Conservation (phyloP, 164 flowering plant genomes). For the Vitis amurensis region DNA sequence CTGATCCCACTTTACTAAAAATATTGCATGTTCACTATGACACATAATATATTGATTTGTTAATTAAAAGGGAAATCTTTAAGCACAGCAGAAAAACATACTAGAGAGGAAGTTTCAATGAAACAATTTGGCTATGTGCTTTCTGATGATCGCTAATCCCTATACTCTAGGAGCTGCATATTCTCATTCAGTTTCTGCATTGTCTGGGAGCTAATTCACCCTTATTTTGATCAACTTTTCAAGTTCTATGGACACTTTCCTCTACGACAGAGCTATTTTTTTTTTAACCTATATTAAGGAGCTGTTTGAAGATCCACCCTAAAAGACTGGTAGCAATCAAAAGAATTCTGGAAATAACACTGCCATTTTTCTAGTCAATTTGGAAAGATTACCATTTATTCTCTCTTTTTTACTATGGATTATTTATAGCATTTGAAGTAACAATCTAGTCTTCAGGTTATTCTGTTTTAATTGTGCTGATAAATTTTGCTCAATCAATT, state of each 20-base stretch:
- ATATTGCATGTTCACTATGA: no score
- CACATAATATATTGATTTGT: not conserved
- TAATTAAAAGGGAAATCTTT: not conserved
- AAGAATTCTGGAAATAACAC: not conserved
- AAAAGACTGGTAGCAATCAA: not conserved
- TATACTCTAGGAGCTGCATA: no score
- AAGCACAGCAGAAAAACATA: not conserved
- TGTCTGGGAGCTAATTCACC: not conserved
- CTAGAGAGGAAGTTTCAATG: not conserved
- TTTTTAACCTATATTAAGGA: not conserved
- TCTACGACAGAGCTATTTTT: not conserved
- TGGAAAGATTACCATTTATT: not conserved
- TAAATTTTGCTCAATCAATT: slow-evolving; percentile 1
- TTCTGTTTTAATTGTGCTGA: slow-evolving; percentile 3
- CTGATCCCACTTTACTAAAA: no score
- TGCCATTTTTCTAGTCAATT: not conserved
- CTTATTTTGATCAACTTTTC: no score
- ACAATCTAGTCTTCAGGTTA: not conserved
- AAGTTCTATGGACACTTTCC: no score
- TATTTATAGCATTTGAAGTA: not conserved
- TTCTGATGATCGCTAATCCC: no score
- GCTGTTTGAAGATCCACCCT: not conserved
- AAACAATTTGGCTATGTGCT: not conserved
- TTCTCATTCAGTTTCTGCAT: not conserved
- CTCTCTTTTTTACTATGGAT: not conserved